These are phyloP conservation scores for Candida endomychidarum DNA, from an alignment of 805 yeast species.

Conservation along the genomic window DNA sequence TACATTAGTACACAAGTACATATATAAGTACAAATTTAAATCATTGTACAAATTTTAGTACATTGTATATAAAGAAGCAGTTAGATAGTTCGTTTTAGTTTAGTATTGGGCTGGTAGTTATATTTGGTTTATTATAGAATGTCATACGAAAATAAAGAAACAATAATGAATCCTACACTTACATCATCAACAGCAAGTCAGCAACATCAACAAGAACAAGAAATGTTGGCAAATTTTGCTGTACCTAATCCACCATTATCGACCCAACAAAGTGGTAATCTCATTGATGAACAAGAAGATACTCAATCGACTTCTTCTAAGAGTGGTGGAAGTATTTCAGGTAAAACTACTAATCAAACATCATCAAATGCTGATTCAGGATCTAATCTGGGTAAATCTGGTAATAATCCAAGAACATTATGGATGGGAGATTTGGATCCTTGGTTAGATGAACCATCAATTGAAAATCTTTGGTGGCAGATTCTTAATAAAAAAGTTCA, in stretches of 20 bases:
- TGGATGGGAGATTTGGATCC: slow-evolving; percentile 93
- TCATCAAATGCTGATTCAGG: too few species aligned
- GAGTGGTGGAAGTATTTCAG: slow-evolving; percentile 4
- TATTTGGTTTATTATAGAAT: slow-evolving; percentile 2
- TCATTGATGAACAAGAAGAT: slow-evolving; percentile 6
- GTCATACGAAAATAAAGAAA: slow-evolving; percentile 3
- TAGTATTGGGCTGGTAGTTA: too few species aligned
- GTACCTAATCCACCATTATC: slow-evolving; percentile 44
- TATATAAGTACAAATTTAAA: too few species aligned
- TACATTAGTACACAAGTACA: too few species aligned
- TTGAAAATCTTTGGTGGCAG: slow-evolving; percentile 57
- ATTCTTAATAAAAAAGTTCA: slow-evolving; percentile 53
- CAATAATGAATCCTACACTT: slow-evolving; percentile 8
- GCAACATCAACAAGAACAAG: slow-evolving; percentile 46
- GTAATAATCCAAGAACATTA: slow-evolving; percentile 64
- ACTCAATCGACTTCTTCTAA: slow-evolving; percentile 1
- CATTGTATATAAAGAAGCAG: too few species aligned
- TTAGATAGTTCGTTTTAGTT: too few species aligned
- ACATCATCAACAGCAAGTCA: slow-evolving; percentile 32
- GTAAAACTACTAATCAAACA: background rate
- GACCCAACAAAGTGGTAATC: slow-evolving; percentile 30
- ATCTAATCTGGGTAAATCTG: too few species aligned
- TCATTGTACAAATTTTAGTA: too few species aligned
- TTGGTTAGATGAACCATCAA: slow-evolving; percentile 66
- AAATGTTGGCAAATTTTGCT: slow-evolving; percentile 36